Base-by-base conservation (phyloP, 139 green algal genomes). In the Chlorella sp. region DNA sequence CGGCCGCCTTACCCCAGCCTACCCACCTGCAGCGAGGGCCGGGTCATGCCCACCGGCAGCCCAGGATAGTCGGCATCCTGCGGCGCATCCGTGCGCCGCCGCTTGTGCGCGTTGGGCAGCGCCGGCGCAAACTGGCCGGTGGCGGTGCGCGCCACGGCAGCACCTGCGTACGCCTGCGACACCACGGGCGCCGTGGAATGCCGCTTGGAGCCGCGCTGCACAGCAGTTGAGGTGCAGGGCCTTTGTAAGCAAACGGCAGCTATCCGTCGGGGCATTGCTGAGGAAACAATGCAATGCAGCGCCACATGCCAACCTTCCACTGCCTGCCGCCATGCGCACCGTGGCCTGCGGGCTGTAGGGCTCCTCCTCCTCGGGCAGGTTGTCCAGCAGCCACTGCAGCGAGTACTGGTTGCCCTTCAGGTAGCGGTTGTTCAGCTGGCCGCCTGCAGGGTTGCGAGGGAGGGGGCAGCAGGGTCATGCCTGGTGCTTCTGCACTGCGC, bases 381-480 rank as follows among this genome's bases (percentile, higher is more conserved):
- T 91, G 26, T 85, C 79, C 51, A 91, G 34, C 79, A 91, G 80
- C 88, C 86, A 91, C n/a, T 82, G 38, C 80, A 91, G 84, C 44
- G 34, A 41, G 62, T 47, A 64, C n/a, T 78, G 70, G 36, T 70
- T 75, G 16, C 12, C 26, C 64, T 88, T 79, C 2, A 91, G 65
- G 84, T 90, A 91, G 34, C 47, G 62, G 72, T 86, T 89, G 62
- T 55, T 51, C 72, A 86, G 51, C 85, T 81, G 62, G 63, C 72
- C 80, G 51, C 25, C 82, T 87, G 84, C 44, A 80, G 36, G 32
- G 39, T 41, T 3, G 38, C 12, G 5, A 13, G 12, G 41, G 76
- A 60, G 23, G 32, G 75, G 25, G 20, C 0, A 47, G 36, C 25
- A 16, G 17, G 1, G 72, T 7, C 18, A 56, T n/a, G n/a, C n/a